Base-by-base conservation (phyloP, 2,329 filamentous ascomycete genomes). In the Tolypocladium ophioglossoides region DNA sequence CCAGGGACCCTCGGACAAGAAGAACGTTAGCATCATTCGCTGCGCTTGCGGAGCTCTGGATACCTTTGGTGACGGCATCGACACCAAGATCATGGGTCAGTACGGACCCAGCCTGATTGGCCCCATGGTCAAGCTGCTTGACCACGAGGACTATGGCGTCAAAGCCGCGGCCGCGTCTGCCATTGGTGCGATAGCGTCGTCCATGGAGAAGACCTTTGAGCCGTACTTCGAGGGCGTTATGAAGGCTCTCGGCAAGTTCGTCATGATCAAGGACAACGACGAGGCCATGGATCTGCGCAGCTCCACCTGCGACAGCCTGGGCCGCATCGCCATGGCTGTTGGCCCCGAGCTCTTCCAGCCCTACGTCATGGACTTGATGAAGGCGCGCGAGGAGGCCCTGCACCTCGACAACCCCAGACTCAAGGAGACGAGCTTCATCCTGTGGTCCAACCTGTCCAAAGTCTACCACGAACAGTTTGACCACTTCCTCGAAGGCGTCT, bases 151-250 rank as follows among this genome's bases (percentile, higher is more conserved):
- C 67, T 85, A 85, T 70, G 91, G 89, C 70, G 86, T 96, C 71
- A 96, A 96, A 79, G 86, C 87, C 63, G 85, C 91, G 50, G 89
- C 92, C 52, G 89, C 92, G 56, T 88, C 89, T 62, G 94, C 92
- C 51, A 82, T 96, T 47, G 92, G 94, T 55, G 91, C 92, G 44
- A 89, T 97, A 61, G 94, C 94, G 35, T 86, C 86, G 16, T 89
- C 91, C 52, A 84, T 94, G 54, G 88, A 89, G 65, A 81, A 85
- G 58, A 83, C 82, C 16, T 99, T 97, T 77, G 74, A 87, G 63
- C 89, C 91, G n/a, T 97, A 88, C 78, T 96, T 97, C 68, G 83
- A 90, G 63, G 80, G 87, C 59, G 91, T 89, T 32, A 96, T 99
- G 90, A 80, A 87, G 58, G 84, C 87, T n/a, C 83, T 97, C 55